Base-by-base conservation (phyloP, 345 rosid genomes). In the Aquilaria malaccensis region DNA sequence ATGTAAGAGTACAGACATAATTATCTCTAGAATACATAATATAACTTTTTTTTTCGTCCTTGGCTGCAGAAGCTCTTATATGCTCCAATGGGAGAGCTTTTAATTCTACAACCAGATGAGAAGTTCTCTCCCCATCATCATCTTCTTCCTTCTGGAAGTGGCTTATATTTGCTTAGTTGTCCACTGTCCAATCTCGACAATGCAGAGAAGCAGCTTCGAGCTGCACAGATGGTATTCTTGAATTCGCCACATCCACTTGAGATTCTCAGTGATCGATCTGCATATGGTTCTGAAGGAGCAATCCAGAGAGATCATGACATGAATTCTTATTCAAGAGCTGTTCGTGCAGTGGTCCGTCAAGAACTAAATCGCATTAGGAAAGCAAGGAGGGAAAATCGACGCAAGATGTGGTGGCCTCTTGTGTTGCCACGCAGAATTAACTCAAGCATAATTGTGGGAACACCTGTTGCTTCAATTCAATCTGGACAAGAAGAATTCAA, bases 241-340 rank as follows among this genome's bases (percentile, higher is more conserved):
- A 85, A 87, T 68, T 80, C 95, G 2, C 97, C 97, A 6, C 97
- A 90, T 68, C 97, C 97, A 10, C 88, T 87, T 0, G 97, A 90
- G 65, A 87, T 87, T 69, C 77, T 90, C 6, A 76, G 92, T 11
- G 97, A 90, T 54, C 74, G 92, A 33, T 62, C 83, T 0, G 90
- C 97, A 10, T 90, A 90, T 56, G 97, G 95, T 46, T 80, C 95
- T 0, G 83, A 69, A 45, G 97, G 97, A 65, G 74, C 83, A 56
- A 87, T 90, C 51, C 82, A 79, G 22, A 80, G 95, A 67, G 97
- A 90, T 76, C 97, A 90, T 3, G 92, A 90, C 74, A 80, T 90
- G 84, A 82, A 74, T 63, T 87, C 92, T 1, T 90, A 90, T 61
- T 64, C 85, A 59, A 83, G 70, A 68, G 77, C 85, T 11, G 83